Evolutionary conservation across 805 yeast species (phyloP).

Genomic region (Maudiozyma saulgeensis): DNA sequence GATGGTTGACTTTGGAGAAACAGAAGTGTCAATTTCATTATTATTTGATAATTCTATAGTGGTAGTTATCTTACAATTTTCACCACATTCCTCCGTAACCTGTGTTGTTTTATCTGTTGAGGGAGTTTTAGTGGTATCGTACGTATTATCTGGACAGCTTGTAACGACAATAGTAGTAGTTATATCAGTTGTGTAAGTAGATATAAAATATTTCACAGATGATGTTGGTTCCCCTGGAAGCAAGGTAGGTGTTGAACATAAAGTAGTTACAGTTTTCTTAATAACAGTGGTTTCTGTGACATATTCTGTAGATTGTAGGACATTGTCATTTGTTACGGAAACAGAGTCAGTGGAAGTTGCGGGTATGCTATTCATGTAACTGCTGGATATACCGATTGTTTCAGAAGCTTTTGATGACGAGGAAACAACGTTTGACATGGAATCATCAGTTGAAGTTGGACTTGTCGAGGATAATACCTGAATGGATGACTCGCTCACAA

Average conservation of each 20-base stretch:
- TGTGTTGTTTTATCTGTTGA: too few species aligned
- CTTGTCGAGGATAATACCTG: too few species aligned
- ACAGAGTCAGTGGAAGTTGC: too few species aligned
- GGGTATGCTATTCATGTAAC: background rate
- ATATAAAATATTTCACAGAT: background rate
- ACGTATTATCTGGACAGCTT: background rate
- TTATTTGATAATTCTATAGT: too few species aligned
- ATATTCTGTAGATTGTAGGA: background rate
- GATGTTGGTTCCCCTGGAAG: background rate
- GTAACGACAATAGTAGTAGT: background rate
- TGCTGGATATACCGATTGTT: background rate
- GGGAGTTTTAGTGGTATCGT: too few species aligned
- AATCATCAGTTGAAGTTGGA: too few species aligned
- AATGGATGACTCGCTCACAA: too few species aligned
- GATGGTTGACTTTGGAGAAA: too few species aligned
- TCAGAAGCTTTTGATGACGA: too few species aligned
- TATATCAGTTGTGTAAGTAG: background rate
- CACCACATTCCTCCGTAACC: too few species aligned
- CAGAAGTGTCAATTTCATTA: too few species aligned
- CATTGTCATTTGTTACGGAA: background rate
- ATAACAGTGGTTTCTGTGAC: background rate
- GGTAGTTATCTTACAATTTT: too few species aligned
- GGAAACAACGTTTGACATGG: background rate
- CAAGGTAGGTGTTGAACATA: background rate
- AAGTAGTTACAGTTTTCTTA: background rate